phyloP scores from a whole-genome alignment of 192 early-diverging fungal genomes.

The Haplosporangium gracile region DNA sequence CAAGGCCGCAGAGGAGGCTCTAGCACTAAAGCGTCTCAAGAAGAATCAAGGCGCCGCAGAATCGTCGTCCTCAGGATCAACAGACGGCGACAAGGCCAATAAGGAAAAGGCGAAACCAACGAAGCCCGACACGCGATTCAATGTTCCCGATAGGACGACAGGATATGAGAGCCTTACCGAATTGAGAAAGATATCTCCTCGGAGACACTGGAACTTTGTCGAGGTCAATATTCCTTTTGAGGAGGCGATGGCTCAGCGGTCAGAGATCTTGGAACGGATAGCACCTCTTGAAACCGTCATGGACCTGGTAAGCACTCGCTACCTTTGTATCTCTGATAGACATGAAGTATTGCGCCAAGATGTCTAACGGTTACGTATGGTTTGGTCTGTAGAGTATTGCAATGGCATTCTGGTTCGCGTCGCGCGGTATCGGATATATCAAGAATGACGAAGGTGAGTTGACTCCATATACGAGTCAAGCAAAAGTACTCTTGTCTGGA shows the following conservation, averaged over 20 bases:
- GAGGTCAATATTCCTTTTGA: conserved; percentile 88
- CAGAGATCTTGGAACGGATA: conserved; percentile 80
- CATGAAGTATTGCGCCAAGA: not conserved
- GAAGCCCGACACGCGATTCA: conserved; percentile 25
- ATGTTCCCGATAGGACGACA: conserved; percentile 50
- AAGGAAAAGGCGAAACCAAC: too few relatives aligned
- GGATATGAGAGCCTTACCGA: conserved; percentile 61
- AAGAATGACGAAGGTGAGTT: conserved; percentile 27
- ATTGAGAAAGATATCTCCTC: conserved; percentile 70
- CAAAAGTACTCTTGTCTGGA: conserved; percentile 88
- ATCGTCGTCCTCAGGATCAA: not conserved
- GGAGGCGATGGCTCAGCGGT: conserved; percentile 67
- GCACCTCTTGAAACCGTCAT: conserved; percentile 90
- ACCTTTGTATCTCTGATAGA: not conserved
- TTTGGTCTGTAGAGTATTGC: conserved; percentile 86
- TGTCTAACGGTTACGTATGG: not conserved
- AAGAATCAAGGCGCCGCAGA: conserved; percentile 1
- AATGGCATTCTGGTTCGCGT: conserved; percentile 97
- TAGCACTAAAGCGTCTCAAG: conserved; percentile 34
- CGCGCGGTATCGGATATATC: conserved; percentile 77
- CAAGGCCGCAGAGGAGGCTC: conserved; percentile 49
- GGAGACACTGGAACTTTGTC: conserved; percentile 90
- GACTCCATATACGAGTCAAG: conserved; percentile 69
- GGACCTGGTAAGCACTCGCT: conserved; percentile 76
- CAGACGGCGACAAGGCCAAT: not conserved